phyloP scores from a whole-genome alignment of 495 filamentous ascomycete genomes.

The Aspergillus bridgeri region DNA sequence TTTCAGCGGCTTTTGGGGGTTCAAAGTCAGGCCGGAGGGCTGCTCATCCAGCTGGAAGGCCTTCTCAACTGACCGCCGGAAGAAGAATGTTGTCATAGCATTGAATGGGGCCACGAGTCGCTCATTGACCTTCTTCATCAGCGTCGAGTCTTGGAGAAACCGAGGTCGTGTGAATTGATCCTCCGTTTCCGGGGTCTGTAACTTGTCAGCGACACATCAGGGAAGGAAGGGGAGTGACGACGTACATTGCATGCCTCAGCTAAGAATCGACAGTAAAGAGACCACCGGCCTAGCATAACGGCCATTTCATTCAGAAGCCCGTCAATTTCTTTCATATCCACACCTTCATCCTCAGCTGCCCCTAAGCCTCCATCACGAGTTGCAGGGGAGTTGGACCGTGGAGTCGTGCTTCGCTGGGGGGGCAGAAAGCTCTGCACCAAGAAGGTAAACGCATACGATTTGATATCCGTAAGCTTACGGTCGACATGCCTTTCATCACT shows the following conservation, averaged over 20 bases:
- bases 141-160: constrained; percentile 69
- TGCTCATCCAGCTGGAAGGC: constrained; percentile 97
- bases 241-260: constrained; percentile 77
- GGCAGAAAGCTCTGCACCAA: constrained; percentile 91
- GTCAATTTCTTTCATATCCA: constrained; percentile 94
- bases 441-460: constrained; percentile 95
- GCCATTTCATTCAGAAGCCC: constrained; percentile 79
- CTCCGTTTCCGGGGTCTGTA: constrained; percentile 23
- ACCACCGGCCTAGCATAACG: constrained; percentile 90
- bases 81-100: constrained; percentile 88
- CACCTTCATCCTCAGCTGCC: constrained; percentile 74
- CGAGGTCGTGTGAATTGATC: constrained; percentile 51
- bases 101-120: constrained; percentile 78
- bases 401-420: constrained; percentile 55
- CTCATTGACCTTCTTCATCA: constrained; percentile 69
- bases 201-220: constrained; percentile 18
- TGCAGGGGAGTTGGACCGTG: constrained; percentile 63
- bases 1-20: constrained; percentile 59
- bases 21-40: constrained; percentile 75
- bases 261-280: constrained; percentile 85
- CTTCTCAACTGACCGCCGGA: constrained; percentile 91
- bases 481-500: constrained; percentile 81
- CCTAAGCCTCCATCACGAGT: constrained; percentile 44
- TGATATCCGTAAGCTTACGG: constrained; percentile 85
- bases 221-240: constrained; percentile 14